These are phyloP conservation scores for Tylopilus balloui DNA, from an alignment of 768 basidiomycete species.

Conservation along the genomic window DNA sequence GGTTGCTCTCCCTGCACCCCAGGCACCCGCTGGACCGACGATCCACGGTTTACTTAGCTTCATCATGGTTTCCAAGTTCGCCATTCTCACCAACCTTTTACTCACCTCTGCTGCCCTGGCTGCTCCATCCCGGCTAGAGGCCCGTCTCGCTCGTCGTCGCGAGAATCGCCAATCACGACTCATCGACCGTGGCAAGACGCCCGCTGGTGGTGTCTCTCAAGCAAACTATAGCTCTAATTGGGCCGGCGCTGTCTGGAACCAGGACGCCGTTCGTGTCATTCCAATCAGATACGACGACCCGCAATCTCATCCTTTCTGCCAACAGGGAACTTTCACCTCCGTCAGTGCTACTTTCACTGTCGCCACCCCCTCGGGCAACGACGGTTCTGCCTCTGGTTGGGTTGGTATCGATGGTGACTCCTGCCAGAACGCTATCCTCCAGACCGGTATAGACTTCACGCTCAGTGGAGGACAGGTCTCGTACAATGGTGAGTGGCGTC, in stretches of 20 bases:
- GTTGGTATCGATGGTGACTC: constrained; percentile 24
- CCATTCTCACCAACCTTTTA: constrained; percentile 14
- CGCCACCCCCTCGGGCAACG: constrained; percentile 9
- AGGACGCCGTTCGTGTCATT: background rate
- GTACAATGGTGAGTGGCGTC: constrained; percentile 11
- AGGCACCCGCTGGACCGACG: background rate
- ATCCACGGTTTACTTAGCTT: background rate
- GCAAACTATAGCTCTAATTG: constrained; percentile 14
- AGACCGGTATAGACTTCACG: constrained; percentile 17
- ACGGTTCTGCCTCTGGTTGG: constrained; percentile 15
- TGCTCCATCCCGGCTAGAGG: constrained; percentile 8
- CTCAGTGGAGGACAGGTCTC: background rate
- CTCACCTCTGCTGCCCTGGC: constrained; percentile 16
- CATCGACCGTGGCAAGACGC: background rate
- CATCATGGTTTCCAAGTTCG: constrained; percentile 17
- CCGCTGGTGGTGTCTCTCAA: background rate
- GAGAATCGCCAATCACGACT: constrained; percentile 9
- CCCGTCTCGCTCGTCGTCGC: constrained; percentile 14
- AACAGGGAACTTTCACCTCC: constrained; percentile 18
- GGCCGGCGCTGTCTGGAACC: constrained; percentile 16
- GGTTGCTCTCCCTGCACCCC: background rate
- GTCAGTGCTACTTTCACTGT: constrained; percentile 19
- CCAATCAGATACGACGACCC: background rate
- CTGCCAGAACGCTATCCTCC: constrained; percentile 13
- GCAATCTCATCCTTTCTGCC: background rate